Percentiles rank a stretch among this genome's conserved stretches.
Conservation (phyloP, 1,284 basidiomycete genomes). For the Kwoniella shivajii region DNA sequence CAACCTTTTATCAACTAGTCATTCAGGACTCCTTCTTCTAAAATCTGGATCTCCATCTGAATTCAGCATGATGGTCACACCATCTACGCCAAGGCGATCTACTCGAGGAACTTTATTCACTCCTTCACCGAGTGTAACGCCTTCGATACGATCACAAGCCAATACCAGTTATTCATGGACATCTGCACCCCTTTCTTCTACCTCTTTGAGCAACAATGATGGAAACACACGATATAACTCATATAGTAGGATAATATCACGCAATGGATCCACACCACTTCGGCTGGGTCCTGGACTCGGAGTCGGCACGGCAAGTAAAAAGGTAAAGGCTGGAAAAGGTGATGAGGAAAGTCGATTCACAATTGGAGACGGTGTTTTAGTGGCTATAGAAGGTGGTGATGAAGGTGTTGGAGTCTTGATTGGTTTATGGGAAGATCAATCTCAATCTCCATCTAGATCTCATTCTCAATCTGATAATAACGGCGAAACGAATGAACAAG, state of each 20-base stretch:
- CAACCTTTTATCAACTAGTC: background rate
- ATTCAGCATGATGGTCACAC: slow-evolving; percentile 8
- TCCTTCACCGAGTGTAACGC: slow-evolving; percentile 29
- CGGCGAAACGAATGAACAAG: slow-evolving; percentile 14
- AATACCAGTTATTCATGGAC: slow-evolving; percentile 5
- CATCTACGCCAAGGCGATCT: slow-evolving; percentile 41
- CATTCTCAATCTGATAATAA: slow-evolving; percentile 4
- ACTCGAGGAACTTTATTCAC: slow-evolving; percentile 44
- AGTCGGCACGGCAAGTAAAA: slow-evolving; percentile 15
- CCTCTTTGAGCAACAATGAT: background rate
- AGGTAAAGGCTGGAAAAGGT: slow-evolving; percentile 19
- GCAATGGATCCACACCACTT: slow-evolving; percentile 2
- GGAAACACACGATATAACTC: slow-evolving; percentile 29
- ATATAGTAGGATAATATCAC: slow-evolving; percentile 24
- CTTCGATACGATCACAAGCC: slow-evolving; percentile 8
- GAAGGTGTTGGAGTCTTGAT: slow-evolving; percentile 50
- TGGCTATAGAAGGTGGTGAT: slow-evolving; percentile 44
- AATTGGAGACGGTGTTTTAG: slow-evolving; percentile 50
- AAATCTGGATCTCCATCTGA: too few relatives aligned
- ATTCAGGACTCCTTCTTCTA: background rate
- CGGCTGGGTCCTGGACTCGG: too few relatives aligned
- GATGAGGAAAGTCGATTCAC: slow-evolving; percentile 42
- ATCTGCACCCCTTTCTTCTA: background rate
- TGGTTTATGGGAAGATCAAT: slow-evolving; percentile 40
- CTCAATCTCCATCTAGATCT: too few relatives aligned